Conservation (phyloP, 2,329 filamentous ascomycete species). For the Hymenoscyphus fraxineus region DNA sequence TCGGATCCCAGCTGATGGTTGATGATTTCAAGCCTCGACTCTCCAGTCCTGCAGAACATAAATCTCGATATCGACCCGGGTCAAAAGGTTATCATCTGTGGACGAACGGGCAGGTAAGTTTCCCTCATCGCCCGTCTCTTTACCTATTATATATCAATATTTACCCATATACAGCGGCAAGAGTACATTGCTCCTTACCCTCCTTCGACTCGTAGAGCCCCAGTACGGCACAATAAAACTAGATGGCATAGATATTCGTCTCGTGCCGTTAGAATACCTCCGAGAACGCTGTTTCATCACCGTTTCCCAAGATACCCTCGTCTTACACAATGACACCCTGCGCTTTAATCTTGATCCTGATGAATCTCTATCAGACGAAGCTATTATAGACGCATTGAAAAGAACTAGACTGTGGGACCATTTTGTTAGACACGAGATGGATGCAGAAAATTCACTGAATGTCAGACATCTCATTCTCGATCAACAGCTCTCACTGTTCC, state of each 20-base stretch:
- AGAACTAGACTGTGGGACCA: conserved; percentile 15
- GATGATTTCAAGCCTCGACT: conserved; percentile 22
- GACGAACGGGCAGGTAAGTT: conserved; percentile 47
- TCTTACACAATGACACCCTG: conserved; percentile 35
- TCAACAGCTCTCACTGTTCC: conserved; percentile 27
- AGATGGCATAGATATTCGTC: conserved; percentile 41
- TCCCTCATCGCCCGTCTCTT: neutral
- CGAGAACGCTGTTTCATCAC: conserved; percentile 39
- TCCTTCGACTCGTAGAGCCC: conserved; percentile 47
- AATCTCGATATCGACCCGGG: conserved; percentile 45
- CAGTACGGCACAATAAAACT: conserved; percentile 40
- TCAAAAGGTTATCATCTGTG: conserved; percentile 49
- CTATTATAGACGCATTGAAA: conserved; percentile 14
- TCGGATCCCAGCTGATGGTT: neutral
- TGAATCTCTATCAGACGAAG: conserved; percentile 21
- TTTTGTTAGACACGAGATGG: conserved; percentile 6
- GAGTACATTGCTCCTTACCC: conserved; percentile 42
- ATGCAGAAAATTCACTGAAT: neutral
- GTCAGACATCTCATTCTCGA: conserved; percentile 29
- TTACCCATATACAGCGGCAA: conserved; percentile 34
- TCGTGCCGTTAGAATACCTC: conserved; percentile 35
- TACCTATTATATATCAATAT: neutral
- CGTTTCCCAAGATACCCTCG: conserved; percentile 41
- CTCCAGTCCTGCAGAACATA: conserved; percentile 31
- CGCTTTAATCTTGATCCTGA: conserved; percentile 34